Conservation (phyloP, 352 stramenopile genomes). For the Globisporangium nagaii region DNA sequence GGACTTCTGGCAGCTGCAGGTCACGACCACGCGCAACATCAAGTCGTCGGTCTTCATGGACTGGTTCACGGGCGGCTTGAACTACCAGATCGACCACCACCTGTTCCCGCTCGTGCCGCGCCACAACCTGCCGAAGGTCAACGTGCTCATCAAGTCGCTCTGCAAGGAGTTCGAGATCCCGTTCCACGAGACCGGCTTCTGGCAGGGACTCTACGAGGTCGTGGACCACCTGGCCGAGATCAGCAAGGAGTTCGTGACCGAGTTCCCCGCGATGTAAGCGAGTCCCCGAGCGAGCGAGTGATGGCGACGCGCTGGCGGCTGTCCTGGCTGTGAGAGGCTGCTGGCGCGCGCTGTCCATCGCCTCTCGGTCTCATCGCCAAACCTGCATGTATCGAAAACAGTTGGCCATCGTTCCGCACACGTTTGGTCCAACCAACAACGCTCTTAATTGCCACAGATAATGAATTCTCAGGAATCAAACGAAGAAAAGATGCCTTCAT, state of each 20-base stretch:
- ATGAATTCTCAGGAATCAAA: constrained; percentile 4
- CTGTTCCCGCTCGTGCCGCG: constrained; percentile 97
- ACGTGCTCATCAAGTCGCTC: constrained; percentile 94
- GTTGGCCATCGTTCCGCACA: constrained; percentile 5
- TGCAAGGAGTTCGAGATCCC: constrained; percentile 96
- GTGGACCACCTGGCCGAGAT: constrained; percentile 91
- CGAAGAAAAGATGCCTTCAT: neutral
- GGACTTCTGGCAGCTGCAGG: constrained; percentile 98
- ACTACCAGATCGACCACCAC: constrained; percentile 99
- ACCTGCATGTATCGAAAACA: neutral
- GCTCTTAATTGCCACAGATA: constrained; percentile 1
- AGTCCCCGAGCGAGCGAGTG: neutral
- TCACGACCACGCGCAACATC: constrained; percentile 97
- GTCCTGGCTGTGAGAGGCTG: too few relatives aligned
- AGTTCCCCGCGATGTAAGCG: constrained; percentile 98
- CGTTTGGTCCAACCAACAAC: neutral
- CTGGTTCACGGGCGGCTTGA: constrained; percentile 98
- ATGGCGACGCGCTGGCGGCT: too few relatives aligned
- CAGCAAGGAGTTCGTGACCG: constrained; percentile 92
- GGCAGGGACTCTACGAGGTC: constrained; percentile 91
- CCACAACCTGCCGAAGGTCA: constrained; percentile 93
- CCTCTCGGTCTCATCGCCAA: neutral
- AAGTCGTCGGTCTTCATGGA: constrained; percentile 92
- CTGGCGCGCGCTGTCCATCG: neutral
- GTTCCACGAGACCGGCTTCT: constrained; percentile 96